Base-by-base conservation (phyloP, 208 protist species). In the Leptomonas pyrrhocoris region DNA sequence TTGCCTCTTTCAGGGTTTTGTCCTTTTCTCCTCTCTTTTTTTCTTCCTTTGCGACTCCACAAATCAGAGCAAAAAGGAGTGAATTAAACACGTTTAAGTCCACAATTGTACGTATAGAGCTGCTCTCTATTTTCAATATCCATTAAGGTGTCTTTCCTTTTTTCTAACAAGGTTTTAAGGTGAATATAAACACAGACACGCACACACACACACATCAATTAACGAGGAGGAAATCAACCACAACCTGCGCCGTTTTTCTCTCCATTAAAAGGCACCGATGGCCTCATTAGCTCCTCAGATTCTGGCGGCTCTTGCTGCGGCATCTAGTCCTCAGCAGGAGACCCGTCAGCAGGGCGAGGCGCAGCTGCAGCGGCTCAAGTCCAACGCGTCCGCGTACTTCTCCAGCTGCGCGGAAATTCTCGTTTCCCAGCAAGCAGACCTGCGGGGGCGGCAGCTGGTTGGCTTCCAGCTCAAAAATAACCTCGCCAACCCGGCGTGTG, bases 401-500 rank as follows among this genome's bases (percentile, higher is more conserved):
- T 64, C 74, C 40, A 75, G 72, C 49, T 96, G 89, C 28, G 83
- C 84, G 0, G 79, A 88, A 54, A 73, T 96, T 28, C 68, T 96
- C 31, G 81, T 86, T 25, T 69, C 72, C 12, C 57, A 75, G 11
- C 36, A 49, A n/a, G 77, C 84, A 0, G 68, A 79, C 36, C 78
- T 79, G 7, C 70, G 68, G 12, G 85, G 84, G 4, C 56, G 89
- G 2, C 84, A 90, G 58, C 76, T 92, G 31, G 85, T 83, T 0
- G 89, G 89, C 19, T 89, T 86, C 25, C 68, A 93, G 67, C 57
- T 96, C 30, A 94, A 94, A 77, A 93, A 93, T 50, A 78, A 83
- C 56, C 71, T 96, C 25, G 55, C 72, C 12, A 62, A 89, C 55
- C 86, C 88, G 2, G 62, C 77, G 7, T 89, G 83, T 27, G 62